These are phyloP conservation scores for Fusarium sp. DNA, from an alignment of 2,329 filamentous ascomycete species.

Conservation along the genomic window DNA sequence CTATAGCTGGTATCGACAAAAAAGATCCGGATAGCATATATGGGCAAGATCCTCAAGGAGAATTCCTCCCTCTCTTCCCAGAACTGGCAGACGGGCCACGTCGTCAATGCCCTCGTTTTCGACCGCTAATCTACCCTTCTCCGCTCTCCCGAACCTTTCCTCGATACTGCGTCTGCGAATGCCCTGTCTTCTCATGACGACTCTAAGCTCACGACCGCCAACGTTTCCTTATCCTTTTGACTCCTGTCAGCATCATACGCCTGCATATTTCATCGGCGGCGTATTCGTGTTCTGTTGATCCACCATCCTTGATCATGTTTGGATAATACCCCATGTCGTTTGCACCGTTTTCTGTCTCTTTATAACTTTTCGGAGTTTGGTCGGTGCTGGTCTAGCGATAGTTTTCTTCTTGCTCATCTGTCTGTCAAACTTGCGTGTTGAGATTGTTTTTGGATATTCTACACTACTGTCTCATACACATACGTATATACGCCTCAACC, in stretches of 20 bases:
- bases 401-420: conserved; percentile 29
- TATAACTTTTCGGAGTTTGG: conserved; percentile 33
- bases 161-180: not conserved
- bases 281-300: conserved; percentile 16
- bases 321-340: conserved; percentile 50
- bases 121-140: conserved; percentile 55
- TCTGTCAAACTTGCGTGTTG: conserved; percentile 6
- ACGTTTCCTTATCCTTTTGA: not conserved
- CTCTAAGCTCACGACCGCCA: not conserved
- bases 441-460: conserved; percentile 23
- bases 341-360: conserved; percentile 13
- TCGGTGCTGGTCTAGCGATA: conserved; percentile 33
- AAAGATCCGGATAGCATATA: conserved; percentile 81
- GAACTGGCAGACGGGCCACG: conserved; percentile 82
- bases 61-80: conserved; percentile 75
- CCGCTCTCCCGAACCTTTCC: too few species aligned
- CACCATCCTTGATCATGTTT: conserved; percentile 30
- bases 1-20: conserved; percentile 70
- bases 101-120: conserved; percentile 84
- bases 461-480: conserved; percentile 11
- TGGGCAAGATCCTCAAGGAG: conserved; percentile 85
- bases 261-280: conserved; percentile 17
- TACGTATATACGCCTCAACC: conserved; percentile 6
- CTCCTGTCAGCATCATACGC: not conserved
- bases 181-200: not conserved